These are phyloP conservation scores for Candida quercuum DNA, from an alignment of 805 yeast species.

Conservation along the genomic window DNA sequence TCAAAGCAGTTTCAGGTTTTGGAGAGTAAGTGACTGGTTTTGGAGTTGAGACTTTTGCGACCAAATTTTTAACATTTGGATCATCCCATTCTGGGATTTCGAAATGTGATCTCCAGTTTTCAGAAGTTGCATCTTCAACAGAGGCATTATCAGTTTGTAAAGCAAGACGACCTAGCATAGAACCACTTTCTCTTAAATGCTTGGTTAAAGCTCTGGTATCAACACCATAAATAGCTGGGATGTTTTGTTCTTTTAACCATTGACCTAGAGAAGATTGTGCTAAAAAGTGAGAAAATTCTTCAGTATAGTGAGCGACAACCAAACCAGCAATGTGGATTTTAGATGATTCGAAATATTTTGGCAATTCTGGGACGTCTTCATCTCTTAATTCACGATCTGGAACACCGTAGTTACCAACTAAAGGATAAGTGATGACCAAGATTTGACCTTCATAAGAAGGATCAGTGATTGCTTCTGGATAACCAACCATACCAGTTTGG, in stretches of 20 bases:
- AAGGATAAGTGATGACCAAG: conserved; percentile 91
- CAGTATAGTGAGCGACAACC: conserved; percentile 95
- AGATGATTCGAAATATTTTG: conserved; percentile 89
- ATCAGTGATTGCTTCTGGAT: conserved; percentile 96
- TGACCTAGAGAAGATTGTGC: conserved; percentile 89
- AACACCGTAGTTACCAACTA: conserved; percentile 98
- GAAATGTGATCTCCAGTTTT: conserved; percentile 57
- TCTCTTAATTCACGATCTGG: conserved; percentile 81
- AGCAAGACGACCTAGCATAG: conserved; percentile 85
- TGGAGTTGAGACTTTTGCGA: conserved; percentile 80
- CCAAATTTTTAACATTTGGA: conserved; percentile 89
- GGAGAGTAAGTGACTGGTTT: conserved; percentile 78
- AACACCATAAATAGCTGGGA: conserved; percentile 97
- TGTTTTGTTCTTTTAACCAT: conserved; percentile 87
- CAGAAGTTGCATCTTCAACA: conserved; percentile 26
- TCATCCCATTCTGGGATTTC: conserved; percentile 85
- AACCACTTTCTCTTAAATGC: conserved; percentile 86
- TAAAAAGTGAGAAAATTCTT: conserved; percentile 88
- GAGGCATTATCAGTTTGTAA: conserved; percentile 42
- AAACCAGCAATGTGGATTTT: conserved; percentile 95
- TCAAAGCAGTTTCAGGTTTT: conserved; percentile 43
- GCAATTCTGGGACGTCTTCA: conserved; percentile 68
- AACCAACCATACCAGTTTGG: conserved; percentile 99
- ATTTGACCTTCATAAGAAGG: conserved; percentile 98
- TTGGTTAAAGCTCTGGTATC: conserved; percentile 96